Base-by-base conservation (phyloP, 306 rosid species). In the Cucurbita maxima region DNA sequence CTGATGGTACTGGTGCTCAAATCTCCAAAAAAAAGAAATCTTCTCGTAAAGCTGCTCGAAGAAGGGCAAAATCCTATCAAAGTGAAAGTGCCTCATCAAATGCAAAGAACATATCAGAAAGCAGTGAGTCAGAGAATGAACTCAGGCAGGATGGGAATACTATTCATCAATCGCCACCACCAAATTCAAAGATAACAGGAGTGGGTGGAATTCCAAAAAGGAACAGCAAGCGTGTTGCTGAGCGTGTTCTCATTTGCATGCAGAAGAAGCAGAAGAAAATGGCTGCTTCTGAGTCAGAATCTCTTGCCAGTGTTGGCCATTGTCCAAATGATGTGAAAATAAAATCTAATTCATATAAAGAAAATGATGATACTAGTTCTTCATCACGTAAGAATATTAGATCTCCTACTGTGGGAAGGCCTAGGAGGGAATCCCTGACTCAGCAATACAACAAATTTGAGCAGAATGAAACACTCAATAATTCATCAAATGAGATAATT, bases 31-130 rank as follows among this genome's bases (percentile, higher is more conserved):
- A 84, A 76, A 95, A 88, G 83, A 91, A 87, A 62, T 77, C 86
- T 78, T 76, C 74, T 76, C 78, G 80, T 76, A 63, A 62, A 52
- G 63, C 94, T 79, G 81, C 81, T 60, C 90, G 85, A 81, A 88
- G 80, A 83, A 84, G 86, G 82, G 73, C 72, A 18, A 89, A 88
- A 81, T 79, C 85, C 73, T 81, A 79, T 77, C 97, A 83, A 79
- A 91, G 96, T 87, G 99, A 89, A 87, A 88, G 96, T 77, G 92
- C 96, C 83, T 91, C 99, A 59, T 95, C 99, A 62, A 91, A 89
- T 80, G 96, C 91, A 47, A 91, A 85, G 79, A 88, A 84, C 79
- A 79, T 89, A 56, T 89, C 91, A 20, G 97, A 91, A 82, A 91
- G 99, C 86, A 91, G 96, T 55, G 99, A 86, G 89, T 95, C 99